A percentile compares a stretch with the other conserved stretches of the same genome.
phyloP scores from a whole-genome alignment of 495 filamentous ascomycete species.

The Tuber umbilicatum region DNA sequence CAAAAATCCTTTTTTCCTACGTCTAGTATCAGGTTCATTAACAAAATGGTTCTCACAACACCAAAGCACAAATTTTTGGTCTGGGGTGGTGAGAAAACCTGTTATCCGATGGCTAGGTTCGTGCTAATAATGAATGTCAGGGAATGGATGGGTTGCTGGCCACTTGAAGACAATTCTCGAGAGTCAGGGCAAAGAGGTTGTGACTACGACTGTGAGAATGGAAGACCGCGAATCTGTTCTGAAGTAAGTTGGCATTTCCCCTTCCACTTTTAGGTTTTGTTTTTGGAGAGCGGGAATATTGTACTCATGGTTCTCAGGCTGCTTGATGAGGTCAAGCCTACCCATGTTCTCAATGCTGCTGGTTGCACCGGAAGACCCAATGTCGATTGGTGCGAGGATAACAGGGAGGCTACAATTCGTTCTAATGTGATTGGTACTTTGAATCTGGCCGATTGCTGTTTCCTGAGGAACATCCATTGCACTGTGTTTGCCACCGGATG shows the following conservation, averaged over 20 bases:
- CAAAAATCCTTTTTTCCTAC: background rate
- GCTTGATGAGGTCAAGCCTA: constrained; percentile 54
- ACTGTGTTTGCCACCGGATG: constrained; percentile 63
- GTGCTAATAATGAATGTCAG: constrained; percentile 13
- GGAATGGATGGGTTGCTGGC: constrained; percentile 55
- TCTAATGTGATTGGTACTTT: constrained; percentile 60
- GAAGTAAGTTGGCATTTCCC: constrained; percentile 21
- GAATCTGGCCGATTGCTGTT: constrained; percentile 57
- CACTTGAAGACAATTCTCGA: constrained; percentile 59
- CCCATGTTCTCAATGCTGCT: constrained; percentile 58
- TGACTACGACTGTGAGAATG: constrained; percentile 55
- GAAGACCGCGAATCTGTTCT: constrained; percentile 55
- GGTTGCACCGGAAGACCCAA: constrained; percentile 63
- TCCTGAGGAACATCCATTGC: constrained; percentile 52
- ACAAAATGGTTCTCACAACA: constrained; percentile 28
- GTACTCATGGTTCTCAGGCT: constrained; percentile 39
- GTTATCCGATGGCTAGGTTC: background rate
- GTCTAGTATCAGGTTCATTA: background rate
- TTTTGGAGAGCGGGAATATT: background rate
- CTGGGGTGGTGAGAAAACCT: constrained; percentile 50
- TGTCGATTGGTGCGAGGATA: constrained; percentile 65
- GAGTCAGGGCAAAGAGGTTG: constrained; percentile 56
- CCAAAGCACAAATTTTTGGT: constrained; percentile 50
- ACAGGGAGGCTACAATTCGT: constrained; percentile 58
- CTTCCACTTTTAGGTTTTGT: background rate